Evolutionary conservation across 768 basidiomycete genomes (phyloP).

Genomic region (Russula sp.): DNA sequence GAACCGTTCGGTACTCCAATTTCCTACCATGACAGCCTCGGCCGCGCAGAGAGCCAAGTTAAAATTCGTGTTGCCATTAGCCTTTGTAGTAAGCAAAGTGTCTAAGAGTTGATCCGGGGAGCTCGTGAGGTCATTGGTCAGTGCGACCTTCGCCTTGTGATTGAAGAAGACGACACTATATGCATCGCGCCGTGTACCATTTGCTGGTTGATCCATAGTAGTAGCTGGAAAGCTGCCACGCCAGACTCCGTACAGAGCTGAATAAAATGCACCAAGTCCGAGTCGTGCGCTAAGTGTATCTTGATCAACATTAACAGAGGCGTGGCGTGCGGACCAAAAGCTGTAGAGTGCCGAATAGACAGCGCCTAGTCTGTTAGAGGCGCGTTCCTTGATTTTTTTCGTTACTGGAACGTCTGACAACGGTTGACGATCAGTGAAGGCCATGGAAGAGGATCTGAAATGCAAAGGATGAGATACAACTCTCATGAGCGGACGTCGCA

Average conservation of each 20-base stretch:
- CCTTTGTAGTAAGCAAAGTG: slow-evolving; percentile 28
- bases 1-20: slow-evolving; percentile 47
- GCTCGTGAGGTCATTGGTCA: slow-evolving; percentile 42
- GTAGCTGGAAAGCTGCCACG: slow-evolving; percentile 36
- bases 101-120: slow-evolving; percentile 40
- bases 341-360: slow-evolving; percentile 48
- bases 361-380: slow-evolving; percentile 48
- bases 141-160: slow-evolving; percentile 15
- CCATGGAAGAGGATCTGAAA: slow-evolving; percentile 48
- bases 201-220: slow-evolving; percentile 19
- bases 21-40: slow-evolving; percentile 34
- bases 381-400: slow-evolving; percentile 29
- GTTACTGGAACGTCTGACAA: slow-evolving; percentile 37
- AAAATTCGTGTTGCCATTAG: slow-evolving; percentile 39
- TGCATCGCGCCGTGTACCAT: slow-evolving; percentile 37
- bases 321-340: slow-evolving; percentile 49
- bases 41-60: slow-evolving; percentile 33
- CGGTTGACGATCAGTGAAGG: slow-evolving; percentile 34
- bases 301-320: slow-evolving; percentile 28
- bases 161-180: slow-evolving; percentile 52
- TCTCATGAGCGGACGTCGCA: background rate
- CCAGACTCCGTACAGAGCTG: slow-evolving; percentile 49
- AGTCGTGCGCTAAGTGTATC: background rate
- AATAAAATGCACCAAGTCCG: slow-evolving; percentile 40
- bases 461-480: background rate